These are phyloP conservation scores for Elasticomyces elasticus DNA, from an alignment of 495 filamentous ascomycete species.

Conservation along the genomic window DNA sequence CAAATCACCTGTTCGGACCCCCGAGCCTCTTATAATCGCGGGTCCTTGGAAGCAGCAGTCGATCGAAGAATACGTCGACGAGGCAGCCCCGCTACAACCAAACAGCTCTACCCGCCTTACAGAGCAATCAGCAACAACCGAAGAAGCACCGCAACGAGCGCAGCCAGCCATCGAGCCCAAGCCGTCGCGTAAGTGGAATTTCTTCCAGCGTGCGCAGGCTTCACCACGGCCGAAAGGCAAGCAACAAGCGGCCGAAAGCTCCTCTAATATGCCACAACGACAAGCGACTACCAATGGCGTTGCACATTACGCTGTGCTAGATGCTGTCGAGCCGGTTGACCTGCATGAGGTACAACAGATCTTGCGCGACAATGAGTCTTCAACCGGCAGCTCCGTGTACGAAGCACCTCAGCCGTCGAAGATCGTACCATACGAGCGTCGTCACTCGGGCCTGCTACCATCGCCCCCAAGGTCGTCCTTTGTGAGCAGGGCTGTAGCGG, in stretches of 20 bases:
- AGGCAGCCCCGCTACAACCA: conserved; percentile 18
- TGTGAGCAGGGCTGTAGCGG: neutral
- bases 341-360: conserved; percentile 56
- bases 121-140: conserved; percentile 1
- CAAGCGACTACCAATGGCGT: conserved; percentile 34
- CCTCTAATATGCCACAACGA: neutral
- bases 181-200: conserved; percentile 61
- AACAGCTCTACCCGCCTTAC: conserved; percentile 7
- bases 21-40: conserved; percentile 27
- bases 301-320: conserved; percentile 78
- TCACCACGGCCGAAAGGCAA: conserved; percentile 38
- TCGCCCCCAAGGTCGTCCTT: conserved; percentile 9
- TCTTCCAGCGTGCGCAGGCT: conserved; percentile 63
- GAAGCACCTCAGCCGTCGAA: neutral
- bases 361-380: conserved; percentile 39
- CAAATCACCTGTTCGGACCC: conserved; percentile 3
- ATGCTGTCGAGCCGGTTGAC: conserved; percentile 60
- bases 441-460: conserved; percentile 17
- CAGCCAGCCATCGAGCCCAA: conserved; percentile 24
- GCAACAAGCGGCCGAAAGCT: conserved; percentile 29
- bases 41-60: conserved; percentile 24
- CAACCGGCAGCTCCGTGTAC: conserved; percentile 8
- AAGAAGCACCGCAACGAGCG: conserved; percentile 2
- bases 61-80: conserved; percentile 27
- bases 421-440: conserved; percentile 15